Evolutionary conservation across 1,284 basidiomycete species (phyloP), one percentile per base, ranked within the genome.

Genomic region (Sanghuangporus baumii): DNA sequence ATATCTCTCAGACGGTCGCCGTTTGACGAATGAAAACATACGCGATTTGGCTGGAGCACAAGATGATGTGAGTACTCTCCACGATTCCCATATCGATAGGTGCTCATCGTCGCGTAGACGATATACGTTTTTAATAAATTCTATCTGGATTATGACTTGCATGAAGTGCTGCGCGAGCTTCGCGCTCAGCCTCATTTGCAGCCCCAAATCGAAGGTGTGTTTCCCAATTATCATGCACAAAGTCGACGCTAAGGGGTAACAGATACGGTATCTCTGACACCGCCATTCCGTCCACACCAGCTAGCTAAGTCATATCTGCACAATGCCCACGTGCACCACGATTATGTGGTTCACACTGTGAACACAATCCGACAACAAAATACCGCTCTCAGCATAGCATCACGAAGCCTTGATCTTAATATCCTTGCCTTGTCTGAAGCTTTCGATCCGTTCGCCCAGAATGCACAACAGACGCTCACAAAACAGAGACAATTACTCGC

Each of bases 91-190:
- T 61, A 2, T 60, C 36, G 6, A 20, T 18, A 59, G 60, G 62
- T 34, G 38, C 52, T 51, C 37, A 41, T 40, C 8, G 23, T 11
- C n/a, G 40, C 43, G 43, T 63, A 89, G 87, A 81, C 83, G 8
- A 88, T 92, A 65, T 92, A 83, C 69, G 86, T 91, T 3, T 92
- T 89, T 75, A 92, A 91, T 74, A 90, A 89, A 70, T 77, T 81
- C 67, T 89, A 88, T 68, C 78, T 92, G 46, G 88, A 89, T 65
- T 76, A 83, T 55, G 85, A 87, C 59, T 60, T 88, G 38, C 80
- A 86, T 2, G 79, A 87, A 50, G 84, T 89, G 31, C 72, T 91
- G 6, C 76, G 73, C 18, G 79, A 82, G 52, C 78, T 91, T 11
- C 78, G 73, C n/a, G 74, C 83, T n/a, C 79, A 85, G 51, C 77